Evolutionary conservation across 1,284 basidiomycete species (phyloP), one percentile per base, ranked within the genome.

Genomic region (Mycosarcoma mackinlayi): DNA sequence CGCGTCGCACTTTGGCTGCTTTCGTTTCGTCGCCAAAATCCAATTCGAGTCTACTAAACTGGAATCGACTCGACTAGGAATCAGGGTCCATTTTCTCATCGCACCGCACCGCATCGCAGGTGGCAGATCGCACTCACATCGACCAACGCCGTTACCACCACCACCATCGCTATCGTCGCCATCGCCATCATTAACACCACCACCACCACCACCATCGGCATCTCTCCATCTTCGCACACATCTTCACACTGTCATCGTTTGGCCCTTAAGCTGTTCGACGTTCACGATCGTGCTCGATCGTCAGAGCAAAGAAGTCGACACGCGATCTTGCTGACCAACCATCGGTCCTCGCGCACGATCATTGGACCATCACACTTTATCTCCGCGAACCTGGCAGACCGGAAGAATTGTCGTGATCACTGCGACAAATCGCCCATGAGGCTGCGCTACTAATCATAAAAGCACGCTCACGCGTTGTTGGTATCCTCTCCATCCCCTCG

Each of bases 81-180:
- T 49, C 50, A 64, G 61, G 61, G 56, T 65, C 56, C 62, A 61
- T 55, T 54, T 60, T 51, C 46, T 31, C 58, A 47, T 52, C 45
- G 38, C 50, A 64, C 49, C 45, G 34, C 48, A 55, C 30, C 42
- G 35, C 42, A 59, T 40, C 48, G 24, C 57, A n/a, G n/a, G n/a
- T n/a, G n/a, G n/a, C n/a, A n/a, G n/a, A 55, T 44, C 59, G 16
- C 21, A 30, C 6, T 35, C 45, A 19, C 27, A 30, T 27, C 13
- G 25, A 42, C 30, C 41, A 19, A 16, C 24, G 39, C 47, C 47
- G 19, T 25, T 30, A 11, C 28, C 31, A 24, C 33, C 31, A 11
- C 48, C 46, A 23, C 24, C 34, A 13, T 18, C 27, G 24, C 37
- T 28, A 24, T 37, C 39, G 21, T 42, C 47, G 6, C n/a, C 49